A percentile compares a stretch with the other conserved stretches of the same genome.
Evolutionary conservation across 768 basidiomycete species (phyloP).

Genomic region (Lentinula sp.): DNA sequence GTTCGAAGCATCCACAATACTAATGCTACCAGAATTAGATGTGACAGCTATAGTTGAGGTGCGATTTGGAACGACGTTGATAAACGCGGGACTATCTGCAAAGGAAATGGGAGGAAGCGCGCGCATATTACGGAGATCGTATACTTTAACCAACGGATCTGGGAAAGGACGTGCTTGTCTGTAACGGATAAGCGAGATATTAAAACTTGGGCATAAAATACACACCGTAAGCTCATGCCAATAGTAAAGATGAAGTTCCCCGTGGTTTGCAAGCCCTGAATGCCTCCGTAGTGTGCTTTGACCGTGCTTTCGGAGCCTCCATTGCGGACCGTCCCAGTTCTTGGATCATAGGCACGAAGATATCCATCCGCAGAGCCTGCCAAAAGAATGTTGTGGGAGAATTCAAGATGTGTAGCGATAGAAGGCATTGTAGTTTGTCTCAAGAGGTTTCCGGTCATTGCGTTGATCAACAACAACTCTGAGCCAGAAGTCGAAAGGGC

Average conservation of each 20-base stretch:
- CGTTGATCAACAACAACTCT: conserved; percentile 66
- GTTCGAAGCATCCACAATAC: conserved; percentile 77
- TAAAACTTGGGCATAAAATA: background rate
- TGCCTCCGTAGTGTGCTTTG: conserved; percentile 75
- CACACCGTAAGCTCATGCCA: conserved; percentile 79
- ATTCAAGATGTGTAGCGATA: conserved; percentile 57
- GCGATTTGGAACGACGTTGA: conserved; percentile 73
- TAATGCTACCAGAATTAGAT: conserved; percentile 78
- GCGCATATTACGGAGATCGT: conserved; percentile 79
- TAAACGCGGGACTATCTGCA: conserved; percentile 80
- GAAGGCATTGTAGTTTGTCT: conserved; percentile 55
- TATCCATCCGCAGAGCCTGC: conserved; percentile 72
- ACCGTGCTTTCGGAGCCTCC: conserved; percentile 47
- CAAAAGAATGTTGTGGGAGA: conserved; percentile 56
- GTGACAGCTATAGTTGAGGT: conserved; percentile 68
- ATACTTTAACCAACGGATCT: conserved; percentile 90
- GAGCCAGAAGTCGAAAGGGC: conserved; percentile 54
- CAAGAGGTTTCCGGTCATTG: conserved; percentile 61
- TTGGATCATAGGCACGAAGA: conserved; percentile 66
- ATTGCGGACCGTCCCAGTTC: conserved; percentile 48
- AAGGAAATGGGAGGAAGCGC: conserved; percentile 85
- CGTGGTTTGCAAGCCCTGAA: conserved; percentile 74
- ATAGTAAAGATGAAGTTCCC: conserved; percentile 84
- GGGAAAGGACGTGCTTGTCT: conserved; percentile 86
- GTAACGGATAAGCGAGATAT: background rate